Evolutionary conservation across 176 grass and related monocot genomes (phyloP).

Genomic region (Ananas comosus): DNA sequence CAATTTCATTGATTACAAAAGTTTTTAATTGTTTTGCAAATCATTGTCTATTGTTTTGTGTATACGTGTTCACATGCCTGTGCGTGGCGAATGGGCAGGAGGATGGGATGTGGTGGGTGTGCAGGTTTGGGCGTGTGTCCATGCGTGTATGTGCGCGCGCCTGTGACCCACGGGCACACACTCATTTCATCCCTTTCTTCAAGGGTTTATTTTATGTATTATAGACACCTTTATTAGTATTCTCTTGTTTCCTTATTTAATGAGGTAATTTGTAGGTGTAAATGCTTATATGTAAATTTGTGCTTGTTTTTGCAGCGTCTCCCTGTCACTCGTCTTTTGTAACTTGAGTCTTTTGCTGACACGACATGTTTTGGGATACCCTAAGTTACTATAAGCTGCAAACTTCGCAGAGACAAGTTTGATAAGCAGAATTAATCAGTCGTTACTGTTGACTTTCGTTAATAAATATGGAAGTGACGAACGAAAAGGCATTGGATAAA

Average conservation of each 20-base stretch:
- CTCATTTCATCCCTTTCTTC: too few species aligned
- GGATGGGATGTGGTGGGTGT: too few species aligned
- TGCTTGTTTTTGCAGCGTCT: conserved; percentile 17
- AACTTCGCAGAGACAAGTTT: conserved; percentile 25
- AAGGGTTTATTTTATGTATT: background rate
- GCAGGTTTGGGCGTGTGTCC: too few species aligned
- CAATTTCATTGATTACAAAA: too few species aligned
- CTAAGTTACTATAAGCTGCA: conserved; percentile 25
- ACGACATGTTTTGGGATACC: conserved; percentile 18
- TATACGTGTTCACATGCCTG: too few species aligned
- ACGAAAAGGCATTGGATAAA: conserved; percentile 35
- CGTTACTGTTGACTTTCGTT: conserved; percentile 24
- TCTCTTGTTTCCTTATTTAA: background rate
- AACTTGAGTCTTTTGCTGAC: conserved; percentile 8
- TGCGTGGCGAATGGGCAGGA: too few species aligned
- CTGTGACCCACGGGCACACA: too few species aligned
- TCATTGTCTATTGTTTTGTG: too few species aligned
- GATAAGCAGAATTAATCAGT: conserved; percentile 27
- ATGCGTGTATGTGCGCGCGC: too few species aligned
- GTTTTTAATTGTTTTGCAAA: too few species aligned
- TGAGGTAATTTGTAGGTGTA: background rate
- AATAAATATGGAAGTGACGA: conserved; percentile 52
- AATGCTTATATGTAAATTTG: background rate
- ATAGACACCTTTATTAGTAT: background rate
- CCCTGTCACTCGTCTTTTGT: conserved; percentile 29